phyloP scores from a whole-genome alignment of 2,329 filamentous ascomycete species.

The Orbilia blumenaviensis region DNA sequence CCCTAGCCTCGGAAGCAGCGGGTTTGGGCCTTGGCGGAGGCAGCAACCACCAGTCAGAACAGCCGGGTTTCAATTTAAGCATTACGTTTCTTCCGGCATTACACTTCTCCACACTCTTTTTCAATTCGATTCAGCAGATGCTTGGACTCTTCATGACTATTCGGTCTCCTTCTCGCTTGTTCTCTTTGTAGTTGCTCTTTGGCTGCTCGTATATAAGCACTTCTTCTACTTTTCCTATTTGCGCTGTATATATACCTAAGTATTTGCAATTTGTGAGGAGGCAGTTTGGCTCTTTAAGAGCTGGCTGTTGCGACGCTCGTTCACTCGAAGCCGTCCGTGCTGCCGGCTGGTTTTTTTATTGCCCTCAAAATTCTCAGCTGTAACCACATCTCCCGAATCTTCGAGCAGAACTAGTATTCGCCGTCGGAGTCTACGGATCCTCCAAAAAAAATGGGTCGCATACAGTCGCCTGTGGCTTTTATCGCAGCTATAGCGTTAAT shows the following conservation, averaged over 20 bases:
- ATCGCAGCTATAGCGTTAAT: not conserved
- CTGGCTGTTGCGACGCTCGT: constrained; percentile 6
- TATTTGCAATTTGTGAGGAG: not conserved
- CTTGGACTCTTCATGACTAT: too few relatives aligned
- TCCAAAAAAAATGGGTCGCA: constrained; percentile 14
- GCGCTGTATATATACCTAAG: not conserved
- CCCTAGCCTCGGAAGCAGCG: constrained; percentile 3
- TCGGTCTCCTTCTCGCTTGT: not conserved
- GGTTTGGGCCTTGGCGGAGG: not conserved
- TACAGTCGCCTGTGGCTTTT: not conserved
- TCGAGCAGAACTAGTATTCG: not conserved
- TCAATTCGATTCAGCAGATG: not conserved
- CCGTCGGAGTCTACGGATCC: not conserved
- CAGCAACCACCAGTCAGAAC: not conserved
- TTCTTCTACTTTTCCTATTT: not conserved
- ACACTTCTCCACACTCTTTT: constrained; percentile 15
- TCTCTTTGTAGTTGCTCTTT: too few relatives aligned
- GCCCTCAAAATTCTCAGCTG: constrained; percentile 1
- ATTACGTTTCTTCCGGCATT: not conserved
- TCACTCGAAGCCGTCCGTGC: not conserved
- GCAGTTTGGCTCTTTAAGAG: not conserved
- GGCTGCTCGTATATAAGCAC: too few relatives aligned
- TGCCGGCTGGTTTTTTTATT: not conserved
- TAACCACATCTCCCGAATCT: not conserved
- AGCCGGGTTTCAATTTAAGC: constrained; percentile 6